Conservation (phyloP, 2,329 filamentous ascomycete species). For the Aspergillus carbonarius region DNA sequence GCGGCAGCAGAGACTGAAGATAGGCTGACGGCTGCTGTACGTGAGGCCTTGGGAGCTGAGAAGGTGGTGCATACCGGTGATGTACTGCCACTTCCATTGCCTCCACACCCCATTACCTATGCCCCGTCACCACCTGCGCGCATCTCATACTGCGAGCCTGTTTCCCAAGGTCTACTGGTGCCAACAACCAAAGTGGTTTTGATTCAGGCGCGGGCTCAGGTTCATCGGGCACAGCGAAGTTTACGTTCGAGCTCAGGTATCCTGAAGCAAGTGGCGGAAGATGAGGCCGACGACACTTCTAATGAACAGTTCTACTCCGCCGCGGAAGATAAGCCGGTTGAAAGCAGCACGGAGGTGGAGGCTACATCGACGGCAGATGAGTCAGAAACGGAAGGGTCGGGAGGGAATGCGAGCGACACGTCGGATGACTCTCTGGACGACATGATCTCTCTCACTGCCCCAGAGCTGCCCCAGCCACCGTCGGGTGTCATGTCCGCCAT, state of each 20-base stretch:
- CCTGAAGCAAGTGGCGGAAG: slow-evolving; percentile 59
- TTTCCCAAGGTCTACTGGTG: slow-evolving; percentile 79
- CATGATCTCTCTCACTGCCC: slow-evolving; percentile 84
- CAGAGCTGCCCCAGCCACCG: slow-evolving; percentile 72
- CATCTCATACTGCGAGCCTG: slow-evolving; percentile 90
- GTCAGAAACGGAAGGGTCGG: slow-evolving; percentile 57
- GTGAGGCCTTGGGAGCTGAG: slow-evolving; percentile 70
- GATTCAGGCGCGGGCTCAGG: slow-evolving; percentile 52
- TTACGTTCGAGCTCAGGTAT: slow-evolving; percentile 51
- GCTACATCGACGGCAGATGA: slow-evolving; percentile 58
- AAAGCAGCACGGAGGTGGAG: slow-evolving; percentile 51
- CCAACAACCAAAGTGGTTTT: slow-evolving; percentile 81
- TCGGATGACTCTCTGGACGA: slow-evolving; percentile 93
- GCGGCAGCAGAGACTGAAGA: slow-evolving; percentile 50
- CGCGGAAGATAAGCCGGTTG: slow-evolving; percentile 67
- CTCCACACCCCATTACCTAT: slow-evolving; percentile 81
- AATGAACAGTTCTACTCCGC: slow-evolving; percentile 94
- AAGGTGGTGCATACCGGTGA: slow-evolving; percentile 83
- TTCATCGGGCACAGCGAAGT: slow-evolving; percentile 42
- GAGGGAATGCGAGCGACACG: slow-evolving; percentile 64
- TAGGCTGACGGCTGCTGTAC: slow-evolving; percentile 64
- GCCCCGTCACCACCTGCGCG: slow-evolving; percentile 79
- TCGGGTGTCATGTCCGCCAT: slow-evolving; percentile 78
- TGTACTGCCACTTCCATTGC: slow-evolving; percentile 72
- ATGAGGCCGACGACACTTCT: slow-evolving; percentile 73